phyloP scores from a whole-genome alignment of 2,329 filamentous ascomycete species.

The Mollisia scopiformis region DNA sequence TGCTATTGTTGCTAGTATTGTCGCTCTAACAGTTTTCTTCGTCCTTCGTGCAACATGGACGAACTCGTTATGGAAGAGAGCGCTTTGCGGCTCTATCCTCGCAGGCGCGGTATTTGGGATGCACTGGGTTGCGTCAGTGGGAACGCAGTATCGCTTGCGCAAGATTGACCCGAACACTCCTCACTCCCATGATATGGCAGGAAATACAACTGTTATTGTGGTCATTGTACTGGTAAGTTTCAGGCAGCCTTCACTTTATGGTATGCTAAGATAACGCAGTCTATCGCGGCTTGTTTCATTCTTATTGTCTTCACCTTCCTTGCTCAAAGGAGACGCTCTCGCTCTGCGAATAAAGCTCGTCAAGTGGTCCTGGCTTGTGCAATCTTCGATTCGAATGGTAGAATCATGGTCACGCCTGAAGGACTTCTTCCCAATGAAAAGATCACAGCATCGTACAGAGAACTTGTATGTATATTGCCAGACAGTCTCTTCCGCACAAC shows the following conservation, averaged over 20 bases:
- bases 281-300: constrained; percentile 61
- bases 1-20: constrained; percentile 69
- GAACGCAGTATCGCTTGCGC: constrained; percentile 67
- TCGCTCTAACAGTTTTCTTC: constrained; percentile 76
- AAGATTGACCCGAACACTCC: constrained; percentile 40
- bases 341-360: constrained; percentile 45
- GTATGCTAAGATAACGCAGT: constrained; percentile 44
- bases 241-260: constrained; percentile 42
- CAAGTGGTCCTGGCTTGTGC: constrained; percentile 60
- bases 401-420: constrained; percentile 70
- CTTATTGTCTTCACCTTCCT: constrained; percentile 56
- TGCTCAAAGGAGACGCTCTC: constrained; percentile 42
- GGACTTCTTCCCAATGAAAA: constrained; percentile 73
- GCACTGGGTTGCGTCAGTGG: constrained; percentile 80
- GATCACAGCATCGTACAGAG: constrained; percentile 77
- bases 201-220: constrained; percentile 20
- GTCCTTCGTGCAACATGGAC: constrained; percentile 76
- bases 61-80: constrained; percentile 75
- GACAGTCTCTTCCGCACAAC: too few species aligned
- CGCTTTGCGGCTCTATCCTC: constrained; percentile 66
- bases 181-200: constrained; percentile 3
- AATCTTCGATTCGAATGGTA: constrained; percentile 68
- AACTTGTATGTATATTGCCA: constrained; percentile 50
- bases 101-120: constrained; percentile 79
- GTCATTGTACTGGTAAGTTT: constrained; percentile 27